Evolutionary conservation across 306 rosid species (phyloP).

Genomic region (Albizia julibrissin): DNA sequence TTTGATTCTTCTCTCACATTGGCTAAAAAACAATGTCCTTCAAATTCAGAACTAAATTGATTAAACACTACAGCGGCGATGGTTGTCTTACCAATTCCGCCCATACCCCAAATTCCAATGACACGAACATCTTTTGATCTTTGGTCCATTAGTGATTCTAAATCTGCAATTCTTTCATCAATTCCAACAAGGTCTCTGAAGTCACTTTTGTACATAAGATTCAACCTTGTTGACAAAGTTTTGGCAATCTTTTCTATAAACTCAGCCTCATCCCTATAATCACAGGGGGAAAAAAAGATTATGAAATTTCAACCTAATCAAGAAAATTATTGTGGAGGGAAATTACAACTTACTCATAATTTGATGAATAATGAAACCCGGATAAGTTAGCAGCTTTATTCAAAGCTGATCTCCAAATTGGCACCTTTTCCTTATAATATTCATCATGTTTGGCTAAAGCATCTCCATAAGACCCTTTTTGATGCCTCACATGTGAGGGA

Average conservation of each 20-base stretch:
- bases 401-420: conserved; percentile 7
- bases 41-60: conserved; percentile 22
- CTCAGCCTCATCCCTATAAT: conserved; percentile 33
- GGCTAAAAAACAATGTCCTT: conserved; percentile 36
- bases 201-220: conserved; percentile 32
- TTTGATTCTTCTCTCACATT: conserved; percentile 34
- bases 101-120: conserved; percentile 43
- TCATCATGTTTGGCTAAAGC: neutral
- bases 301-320: neutral
- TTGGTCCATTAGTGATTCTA: conserved; percentile 22
- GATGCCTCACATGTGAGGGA: conserved; percentile 21
- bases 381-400: conserved; percentile 4
- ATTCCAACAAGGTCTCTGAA: conserved; percentile 31
- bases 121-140: conserved; percentile 20
- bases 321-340: too few species aligned
- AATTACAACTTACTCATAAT: conserved; percentile 10
- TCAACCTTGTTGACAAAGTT: conserved; percentile 25
- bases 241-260: conserved; percentile 32
- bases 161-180: conserved; percentile 26
- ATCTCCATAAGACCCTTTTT: neutral
- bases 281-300: neutral
- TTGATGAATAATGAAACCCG: conserved; percentile 12
- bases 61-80: conserved; percentile 20
- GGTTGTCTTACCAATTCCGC: conserved; percentile 22
- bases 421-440: neutral